Percentiles rank a stretch among this genome's conserved stretches.
These are phyloP conservation scores for Litchi chinensis DNA, from an alignment of 345 rosid genomes.

Conservation along the genomic window DNA sequence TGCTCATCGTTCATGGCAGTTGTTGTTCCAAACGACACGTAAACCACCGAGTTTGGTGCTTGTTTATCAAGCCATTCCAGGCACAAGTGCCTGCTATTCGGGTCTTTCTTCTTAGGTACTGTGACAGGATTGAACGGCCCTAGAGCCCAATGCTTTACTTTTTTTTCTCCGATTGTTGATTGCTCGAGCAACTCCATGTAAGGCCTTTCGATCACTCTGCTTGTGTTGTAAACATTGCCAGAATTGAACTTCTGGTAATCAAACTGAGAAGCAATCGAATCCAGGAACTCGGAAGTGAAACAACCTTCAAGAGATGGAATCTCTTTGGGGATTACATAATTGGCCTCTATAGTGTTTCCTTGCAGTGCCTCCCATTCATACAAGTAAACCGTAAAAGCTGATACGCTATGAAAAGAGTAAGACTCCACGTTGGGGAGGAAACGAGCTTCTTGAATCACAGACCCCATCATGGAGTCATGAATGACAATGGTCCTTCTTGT, in stretches of 20 bases:
- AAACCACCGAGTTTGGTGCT: constrained; percentile 35
- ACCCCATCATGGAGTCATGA: constrained; percentile 49
- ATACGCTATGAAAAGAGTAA: constrained; percentile 47
- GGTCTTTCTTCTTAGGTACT: constrained; percentile 2
- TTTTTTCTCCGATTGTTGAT: neutral
- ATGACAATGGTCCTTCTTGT: constrained; percentile 37
- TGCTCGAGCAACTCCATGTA: constrained; percentile 35
- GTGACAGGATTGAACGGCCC: constrained; percentile 49
- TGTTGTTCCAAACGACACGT: constrained; percentile 57
- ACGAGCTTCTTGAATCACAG: constrained; percentile 38
- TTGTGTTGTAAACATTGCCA: constrained; percentile 49
- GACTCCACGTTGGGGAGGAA: constrained; percentile 36
- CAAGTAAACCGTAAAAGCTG: constrained; percentile 35
- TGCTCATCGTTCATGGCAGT: constrained; percentile 41
- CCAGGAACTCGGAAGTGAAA: constrained; percentile 38
- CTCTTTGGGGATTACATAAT: constrained; percentile 8
- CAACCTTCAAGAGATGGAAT: constrained; percentile 51
- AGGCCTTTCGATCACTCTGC: constrained; percentile 37
- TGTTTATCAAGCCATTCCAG: constrained; percentile 55
- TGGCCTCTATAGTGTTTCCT: constrained; percentile 16
- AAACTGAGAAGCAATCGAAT: constrained; percentile 30
- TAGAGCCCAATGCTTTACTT: constrained; percentile 39
- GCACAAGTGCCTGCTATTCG: constrained; percentile 15
- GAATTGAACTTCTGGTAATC: constrained; percentile 9
- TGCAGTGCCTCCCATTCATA: constrained; percentile 20